phyloP scores from a whole-genome alignment of 192 early-diverging fungal species.

The Coemansia sp. region DNA sequence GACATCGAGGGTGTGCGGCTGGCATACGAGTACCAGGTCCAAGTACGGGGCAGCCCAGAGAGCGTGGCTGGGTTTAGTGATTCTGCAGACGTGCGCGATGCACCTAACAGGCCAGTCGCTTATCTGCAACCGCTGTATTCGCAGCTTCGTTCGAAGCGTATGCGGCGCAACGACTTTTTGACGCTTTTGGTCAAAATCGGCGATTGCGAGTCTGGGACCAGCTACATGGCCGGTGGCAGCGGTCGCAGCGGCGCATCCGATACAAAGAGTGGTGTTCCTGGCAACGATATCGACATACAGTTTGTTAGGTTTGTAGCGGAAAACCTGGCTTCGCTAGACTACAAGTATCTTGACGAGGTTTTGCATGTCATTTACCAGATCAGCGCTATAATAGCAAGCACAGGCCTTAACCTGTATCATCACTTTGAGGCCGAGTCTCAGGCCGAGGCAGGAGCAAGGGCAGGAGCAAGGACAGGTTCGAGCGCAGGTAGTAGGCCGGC shows the following conservation, averaged over 20 bases:
- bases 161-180: constrained; percentile 75
- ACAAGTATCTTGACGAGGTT: constrained; percentile 80
- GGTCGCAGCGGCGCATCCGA: neutral
- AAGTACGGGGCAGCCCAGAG: constrained; percentile 27
- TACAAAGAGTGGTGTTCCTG: neutral
- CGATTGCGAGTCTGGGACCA: constrained; percentile 58
- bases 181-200: constrained; percentile 66
- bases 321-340: constrained; percentile 78
- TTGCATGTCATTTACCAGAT: constrained; percentile 72
- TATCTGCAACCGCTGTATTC: constrained; percentile 69
- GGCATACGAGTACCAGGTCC: constrained; percentile 74
- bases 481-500: too few species aligned
- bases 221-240: neutral
- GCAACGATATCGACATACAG: constrained; percentile 40
- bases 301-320: constrained; percentile 81
- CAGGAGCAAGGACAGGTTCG: neutral
- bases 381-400: constrained; percentile 71
- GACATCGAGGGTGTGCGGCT: constrained; percentile 75
- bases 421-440: constrained; percentile 43
- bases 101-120: constrained; percentile 53
- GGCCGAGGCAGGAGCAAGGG: neutral
- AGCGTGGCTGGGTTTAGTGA: constrained; percentile 52
- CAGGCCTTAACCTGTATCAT: constrained; percentile 64
- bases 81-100: constrained; percentile 22
- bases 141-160: constrained; percentile 65